A percentile compares a stretch with the other conserved stretches of the same genome.
phyloP scores from a whole-genome alignment of 2,329 filamentous ascomycete species.

The Cladosporium sp. region DNA sequence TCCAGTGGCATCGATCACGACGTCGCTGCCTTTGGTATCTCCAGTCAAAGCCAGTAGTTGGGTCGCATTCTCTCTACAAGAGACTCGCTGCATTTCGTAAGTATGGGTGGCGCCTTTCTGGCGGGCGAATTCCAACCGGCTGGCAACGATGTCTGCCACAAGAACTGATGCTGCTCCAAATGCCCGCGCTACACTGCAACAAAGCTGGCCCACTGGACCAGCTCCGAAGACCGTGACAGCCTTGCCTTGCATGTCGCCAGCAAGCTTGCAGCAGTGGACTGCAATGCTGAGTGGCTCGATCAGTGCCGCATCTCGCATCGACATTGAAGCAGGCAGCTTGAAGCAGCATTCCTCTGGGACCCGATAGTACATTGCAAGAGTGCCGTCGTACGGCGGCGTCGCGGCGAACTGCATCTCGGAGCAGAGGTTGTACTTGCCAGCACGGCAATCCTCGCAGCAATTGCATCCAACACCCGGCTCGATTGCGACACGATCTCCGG shows the following conservation, averaged over 20 bases:
- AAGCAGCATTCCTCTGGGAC: slow-evolving; percentile 46
- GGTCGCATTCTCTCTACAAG: slow-evolving; percentile 22
- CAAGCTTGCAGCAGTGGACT: slow-evolving; percentile 35
- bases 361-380: slow-evolving; percentile 46
- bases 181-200: slow-evolving; percentile 52
- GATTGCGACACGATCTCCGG: slow-evolving; percentile 28
- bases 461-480: slow-evolving; percentile 24
- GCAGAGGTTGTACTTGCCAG: slow-evolving; percentile 20
- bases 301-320: slow-evolving; percentile 48
- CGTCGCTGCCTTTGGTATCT: slow-evolving; percentile 58
- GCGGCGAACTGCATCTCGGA: slow-evolving; percentile 19
- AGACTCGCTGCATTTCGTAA: slow-evolving; percentile 27
- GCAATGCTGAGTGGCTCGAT: slow-evolving; percentile 51
- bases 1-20: slow-evolving; percentile 75
- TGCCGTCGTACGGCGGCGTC: slow-evolving; percentile 32
- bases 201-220: slow-evolving; percentile 59
- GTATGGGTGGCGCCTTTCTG: slow-evolving; percentile 36
- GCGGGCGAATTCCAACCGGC: slow-evolving; percentile 52
- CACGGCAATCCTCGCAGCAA: slow-evolving; percentile 20
- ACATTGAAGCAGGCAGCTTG: slow-evolving; percentile 39
- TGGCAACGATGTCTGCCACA: slow-evolving; percentile 40
- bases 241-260: slow-evolving; percentile 20
- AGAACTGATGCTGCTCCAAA: slow-evolving; percentile 52
- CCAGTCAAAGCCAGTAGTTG: slow-evolving; percentile 16
- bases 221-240: slow-evolving; percentile 54